Conservation (phyloP, 225 moss, liverwort and hornwort species). For the Ulota crispa region DNA sequence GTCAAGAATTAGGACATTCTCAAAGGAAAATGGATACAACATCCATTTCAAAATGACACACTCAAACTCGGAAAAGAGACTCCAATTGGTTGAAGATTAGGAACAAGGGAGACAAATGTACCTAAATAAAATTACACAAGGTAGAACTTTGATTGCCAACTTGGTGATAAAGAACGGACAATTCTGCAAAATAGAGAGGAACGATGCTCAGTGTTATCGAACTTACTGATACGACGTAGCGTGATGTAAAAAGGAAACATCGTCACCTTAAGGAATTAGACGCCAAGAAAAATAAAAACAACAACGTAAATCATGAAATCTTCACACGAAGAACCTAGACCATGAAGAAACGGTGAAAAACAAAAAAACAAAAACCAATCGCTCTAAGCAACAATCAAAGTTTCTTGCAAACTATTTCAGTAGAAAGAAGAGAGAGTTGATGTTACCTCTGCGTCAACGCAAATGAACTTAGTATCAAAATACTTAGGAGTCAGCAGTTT, state of each 20-base stretch:
- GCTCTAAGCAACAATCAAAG: not conserved
- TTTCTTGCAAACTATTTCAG: not conserved
- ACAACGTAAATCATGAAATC: too few relatives aligned
- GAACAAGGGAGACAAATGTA: conserved; percentile 13
- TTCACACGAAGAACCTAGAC: not conserved
- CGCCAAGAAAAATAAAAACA: not conserved
- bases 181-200: conserved; percentile 54
- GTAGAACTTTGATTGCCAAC: conserved; percentile 81
- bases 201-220: not conserved
- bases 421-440: not conserved
- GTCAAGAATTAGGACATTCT: conserved; percentile 82
- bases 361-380: not conserved
- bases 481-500: conserved; percentile 57
- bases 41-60: not conserved
- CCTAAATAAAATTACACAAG: conserved; percentile 87
- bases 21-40: not conserved
- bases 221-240: not conserved
- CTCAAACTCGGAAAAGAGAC: not conserved
- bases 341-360: too few relatives aligned
- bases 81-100: not conserved
- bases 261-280: not conserved
- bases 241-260: not conserved
- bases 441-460: conserved; percentile 76
- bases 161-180: conserved; percentile 86
- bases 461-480: conserved; percentile 81